These are phyloP conservation scores for Articulospora tetracladia DNA, from an alignment of 495 filamentous ascomycete genomes.

Conservation along the genomic window DNA sequence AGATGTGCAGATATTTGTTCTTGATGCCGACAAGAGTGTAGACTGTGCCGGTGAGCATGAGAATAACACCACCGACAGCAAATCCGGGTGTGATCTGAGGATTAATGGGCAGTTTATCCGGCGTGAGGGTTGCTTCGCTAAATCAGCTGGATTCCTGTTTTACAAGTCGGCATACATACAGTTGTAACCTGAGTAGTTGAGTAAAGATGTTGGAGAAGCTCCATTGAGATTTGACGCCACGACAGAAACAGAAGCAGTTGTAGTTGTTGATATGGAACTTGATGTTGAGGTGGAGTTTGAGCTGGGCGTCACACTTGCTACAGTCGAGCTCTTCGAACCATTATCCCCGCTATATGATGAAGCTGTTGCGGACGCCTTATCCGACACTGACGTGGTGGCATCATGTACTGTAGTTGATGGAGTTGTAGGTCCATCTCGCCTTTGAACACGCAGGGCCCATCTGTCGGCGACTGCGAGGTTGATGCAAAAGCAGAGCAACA, in stretches of 20 bases:
- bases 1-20: constrained; percentile 78
- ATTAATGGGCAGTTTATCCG: constrained; percentile 60
- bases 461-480: constrained; percentile 15
- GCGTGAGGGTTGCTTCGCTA: constrained; percentile 33
- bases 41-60: constrained; percentile 64
- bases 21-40: constrained; percentile 81
- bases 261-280: neutral
- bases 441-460: constrained; percentile 8
- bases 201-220: constrained; percentile 7
- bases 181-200: constrained; percentile 16
- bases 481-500: constrained; percentile 22
- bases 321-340: constrained; percentile 6
- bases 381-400: neutral
- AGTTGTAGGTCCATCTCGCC: constrained; percentile 15
- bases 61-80: constrained; percentile 71
- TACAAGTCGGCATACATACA: constrained; percentile 10
- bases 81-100: constrained; percentile 77
- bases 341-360: constrained; percentile 1
- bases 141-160: constrained; percentile 3
- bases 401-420: constrained; percentile 7
- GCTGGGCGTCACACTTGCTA: neutral
- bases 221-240: constrained; percentile 19
- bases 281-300: constrained; percentile 6
- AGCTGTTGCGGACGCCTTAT: constrained; percentile 1
- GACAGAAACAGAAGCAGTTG: constrained; percentile 4